Evolutionary conservation across 2,329 filamentous ascomycete species (phyloP).

Genomic region (Aspergillus terreus): DNA sequence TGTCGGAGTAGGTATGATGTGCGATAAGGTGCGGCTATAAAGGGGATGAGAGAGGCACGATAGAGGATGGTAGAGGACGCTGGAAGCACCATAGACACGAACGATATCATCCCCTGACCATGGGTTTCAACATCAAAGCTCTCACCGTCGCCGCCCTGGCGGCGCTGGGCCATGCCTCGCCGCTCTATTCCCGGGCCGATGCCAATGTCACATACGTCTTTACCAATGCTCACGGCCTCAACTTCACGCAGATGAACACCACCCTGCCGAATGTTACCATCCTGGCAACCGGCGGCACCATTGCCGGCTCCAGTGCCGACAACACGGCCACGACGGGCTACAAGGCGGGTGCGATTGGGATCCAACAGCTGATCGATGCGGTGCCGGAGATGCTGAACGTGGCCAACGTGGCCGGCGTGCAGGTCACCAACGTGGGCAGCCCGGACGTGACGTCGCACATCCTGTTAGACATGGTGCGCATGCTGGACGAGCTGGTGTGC

Average conservation of each 20-base stretch:
- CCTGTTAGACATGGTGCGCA: conserved; percentile 20
- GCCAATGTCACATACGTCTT: conserved; percentile 17
- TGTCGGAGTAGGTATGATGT: no score
- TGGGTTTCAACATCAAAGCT: conserved; percentile 14
- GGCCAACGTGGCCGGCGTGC: conserved; percentile 25
- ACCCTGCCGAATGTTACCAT: conserved; percentile 24
- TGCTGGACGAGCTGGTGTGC: conserved; percentile 19
- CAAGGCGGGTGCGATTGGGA: conserved; percentile 20
- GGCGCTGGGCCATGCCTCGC: conserved; percentile 18
- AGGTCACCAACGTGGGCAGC: conserved; percentile 26
- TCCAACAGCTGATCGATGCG: conserved; percentile 21
- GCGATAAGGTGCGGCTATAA: no score
- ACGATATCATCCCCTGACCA: not conserved
- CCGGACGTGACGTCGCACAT: conserved; percentile 21
- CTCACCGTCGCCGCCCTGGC: conserved; percentile 17
- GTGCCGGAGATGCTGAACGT: conserved; percentile 24
- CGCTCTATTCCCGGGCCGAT: conserved; percentile 15
- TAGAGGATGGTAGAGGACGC: no score
- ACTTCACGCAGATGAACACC: conserved; percentile 24
- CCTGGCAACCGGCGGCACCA: conserved; percentile 24
- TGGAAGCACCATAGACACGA: no score
- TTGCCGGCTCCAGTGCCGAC: conserved; percentile 21
- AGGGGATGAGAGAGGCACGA: no score
- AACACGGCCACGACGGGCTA: conserved; percentile 26
- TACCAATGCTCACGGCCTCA: conserved; percentile 24